Conservation (phyloP, 768 basidiomycete genomes). For the Termitomyces titanicus region DNA sequence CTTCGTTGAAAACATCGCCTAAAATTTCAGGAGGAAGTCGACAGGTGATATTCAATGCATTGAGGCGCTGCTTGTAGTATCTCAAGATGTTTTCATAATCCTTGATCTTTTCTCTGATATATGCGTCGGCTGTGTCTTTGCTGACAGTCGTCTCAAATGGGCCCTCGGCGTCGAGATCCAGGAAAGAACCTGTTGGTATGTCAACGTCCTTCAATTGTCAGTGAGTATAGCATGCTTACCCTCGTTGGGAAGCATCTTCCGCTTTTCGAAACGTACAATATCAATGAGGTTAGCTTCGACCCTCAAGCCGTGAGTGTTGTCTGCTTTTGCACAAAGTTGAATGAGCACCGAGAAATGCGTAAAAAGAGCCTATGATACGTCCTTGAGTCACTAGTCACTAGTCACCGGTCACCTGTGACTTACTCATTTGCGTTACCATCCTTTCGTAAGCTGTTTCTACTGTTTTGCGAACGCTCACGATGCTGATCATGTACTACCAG, state of each 20-base stretch:
- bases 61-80: not conserved
- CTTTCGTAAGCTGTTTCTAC: too few relatives aligned
- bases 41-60: not conserved
- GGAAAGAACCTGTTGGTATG: not conserved
- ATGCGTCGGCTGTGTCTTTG: not conserved
- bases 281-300: not conserved
- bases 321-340: too few relatives aligned
- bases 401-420: too few relatives aligned
- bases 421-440: too few relatives aligned
- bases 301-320: not conserved
- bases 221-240: not conserved
- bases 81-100: not conserved
- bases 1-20: not conserved
- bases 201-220: not conserved
- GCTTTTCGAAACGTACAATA: not conserved
- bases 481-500: too few relatives aligned
- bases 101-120: not conserved
- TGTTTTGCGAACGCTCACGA: too few relatives aligned
- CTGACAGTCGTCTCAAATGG: not conserved
- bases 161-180: not conserved
- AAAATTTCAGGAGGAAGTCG: not conserved
- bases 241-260: not conserved
- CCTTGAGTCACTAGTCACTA: too few relatives aligned
- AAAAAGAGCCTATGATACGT: too few relatives aligned
- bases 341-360: too few relatives aligned